phyloP scores from a whole-genome alignment of 1,284 basidiomycete species.

The Microstroma glucosiphilum region DNA sequence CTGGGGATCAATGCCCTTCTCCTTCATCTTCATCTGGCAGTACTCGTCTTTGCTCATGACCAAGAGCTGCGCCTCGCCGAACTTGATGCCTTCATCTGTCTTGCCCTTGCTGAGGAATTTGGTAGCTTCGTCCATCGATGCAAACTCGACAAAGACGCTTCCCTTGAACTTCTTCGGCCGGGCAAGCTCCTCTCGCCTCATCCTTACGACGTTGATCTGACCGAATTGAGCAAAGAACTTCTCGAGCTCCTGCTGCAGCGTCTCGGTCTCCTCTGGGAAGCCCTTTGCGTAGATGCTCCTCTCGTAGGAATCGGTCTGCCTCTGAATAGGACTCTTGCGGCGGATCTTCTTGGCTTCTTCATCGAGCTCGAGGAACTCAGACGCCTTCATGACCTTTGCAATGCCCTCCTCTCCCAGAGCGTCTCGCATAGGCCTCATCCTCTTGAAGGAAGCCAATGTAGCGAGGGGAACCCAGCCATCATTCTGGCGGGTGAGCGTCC shows the following conservation, averaged over 20 bases:
- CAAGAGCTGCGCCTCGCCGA: conserved; percentile 59
- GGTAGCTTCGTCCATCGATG: conserved; percentile 64
- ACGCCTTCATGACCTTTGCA: conserved; percentile 28
- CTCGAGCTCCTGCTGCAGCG: conserved; percentile 71
- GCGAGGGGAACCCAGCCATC: conserved; percentile 82
- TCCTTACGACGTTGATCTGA: conserved; percentile 75
- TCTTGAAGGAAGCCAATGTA: conserved; percentile 88
- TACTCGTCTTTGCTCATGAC: conserved; percentile 75
- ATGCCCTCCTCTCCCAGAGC: conserved; percentile 34
- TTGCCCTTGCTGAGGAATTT: conserved; percentile 72
- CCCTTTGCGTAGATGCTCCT: conserved; percentile 63
- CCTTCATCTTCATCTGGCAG: conserved; percentile 93
- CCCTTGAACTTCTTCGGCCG: conserved; percentile 80
- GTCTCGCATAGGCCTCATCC: conserved; percentile 65
- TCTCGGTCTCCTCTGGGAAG: conserved; percentile 69
- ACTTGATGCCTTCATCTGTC: conserved; percentile 33
- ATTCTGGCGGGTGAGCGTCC: conserved; percentile 43
- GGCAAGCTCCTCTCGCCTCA: conserved; percentile 62
- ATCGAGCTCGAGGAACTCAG: conserved; percentile 65
- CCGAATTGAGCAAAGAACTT: conserved; percentile 76
- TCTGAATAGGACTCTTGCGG: conserved; percentile 57
- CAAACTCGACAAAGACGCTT: conserved; percentile 88
- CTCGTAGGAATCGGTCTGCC: conserved; percentile 40
- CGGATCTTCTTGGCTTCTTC: conserved; percentile 68
- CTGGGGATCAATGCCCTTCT: conserved; percentile 71